Conservation (phyloP, 805 yeast genomes). For the Kuraishia hungarica region DNA sequence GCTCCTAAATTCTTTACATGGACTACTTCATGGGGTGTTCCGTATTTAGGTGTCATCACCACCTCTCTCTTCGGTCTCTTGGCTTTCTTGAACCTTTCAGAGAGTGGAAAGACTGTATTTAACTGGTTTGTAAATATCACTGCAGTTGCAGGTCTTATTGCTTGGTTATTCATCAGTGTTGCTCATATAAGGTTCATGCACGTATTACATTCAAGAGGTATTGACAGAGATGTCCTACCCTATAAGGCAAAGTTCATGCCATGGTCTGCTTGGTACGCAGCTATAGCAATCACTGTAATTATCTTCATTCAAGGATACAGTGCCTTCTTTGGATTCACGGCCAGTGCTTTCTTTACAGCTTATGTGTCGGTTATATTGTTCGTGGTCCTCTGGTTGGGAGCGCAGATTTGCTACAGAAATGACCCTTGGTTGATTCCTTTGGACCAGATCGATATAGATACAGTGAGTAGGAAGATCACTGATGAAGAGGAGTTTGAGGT, state of each 20-base stretch:
- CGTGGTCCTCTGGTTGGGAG: constrained; percentile 40
- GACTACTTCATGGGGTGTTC: constrained; percentile 54
- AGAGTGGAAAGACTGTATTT: constrained; percentile 50
- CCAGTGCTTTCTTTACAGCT: constrained; percentile 59
- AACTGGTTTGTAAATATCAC: constrained; percentile 68
- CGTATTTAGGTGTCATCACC: constrained; percentile 44
- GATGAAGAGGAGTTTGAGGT: constrained; percentile 2
- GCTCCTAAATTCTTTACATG: constrained; percentile 46
- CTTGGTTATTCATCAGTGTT: constrained; percentile 60
- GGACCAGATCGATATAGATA: constrained; percentile 59
- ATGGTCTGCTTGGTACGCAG: constrained; percentile 53
- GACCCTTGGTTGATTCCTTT: constrained; percentile 35
- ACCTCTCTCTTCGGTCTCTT: constrained; percentile 57
- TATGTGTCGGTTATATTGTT: constrained; percentile 63
- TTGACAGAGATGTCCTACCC: constrained; percentile 62
- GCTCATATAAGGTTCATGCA: constrained; percentile 66
- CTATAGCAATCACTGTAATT: constrained; percentile 36
- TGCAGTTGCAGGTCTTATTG: constrained; percentile 69
- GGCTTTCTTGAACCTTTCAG: constrained; percentile 50
- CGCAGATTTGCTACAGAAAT: constrained; percentile 37
- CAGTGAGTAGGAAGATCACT: constrained; percentile 38
- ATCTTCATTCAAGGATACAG: constrained; percentile 44
- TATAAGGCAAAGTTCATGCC: constrained; percentile 73
- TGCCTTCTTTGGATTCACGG: constrained; percentile 41
- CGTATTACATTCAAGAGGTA: constrained; percentile 52